Evolutionary conservation across 345 rosid genomes (phyloP).

Genomic region (Geranium rotundifolium): DNA sequence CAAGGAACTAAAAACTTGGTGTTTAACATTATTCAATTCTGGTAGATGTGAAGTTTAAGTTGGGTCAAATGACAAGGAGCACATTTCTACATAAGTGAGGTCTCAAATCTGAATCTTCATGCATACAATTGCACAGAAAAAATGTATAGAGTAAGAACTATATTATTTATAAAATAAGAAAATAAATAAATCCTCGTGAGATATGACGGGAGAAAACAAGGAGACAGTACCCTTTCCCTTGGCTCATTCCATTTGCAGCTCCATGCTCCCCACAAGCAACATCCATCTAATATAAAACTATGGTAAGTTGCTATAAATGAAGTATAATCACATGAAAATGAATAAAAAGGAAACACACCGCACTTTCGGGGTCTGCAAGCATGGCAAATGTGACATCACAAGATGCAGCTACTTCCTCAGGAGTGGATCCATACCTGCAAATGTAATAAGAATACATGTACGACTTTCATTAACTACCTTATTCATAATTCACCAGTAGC

Average conservation of each 20-base stretch:
- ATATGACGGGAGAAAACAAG: no score
- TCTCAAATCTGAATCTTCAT: no score
- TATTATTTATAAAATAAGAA: no score
- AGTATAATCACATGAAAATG: slow-evolving; percentile 8
- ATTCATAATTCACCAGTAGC: no score
- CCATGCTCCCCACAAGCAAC: slow-evolving; percentile 87
- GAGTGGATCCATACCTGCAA: slow-evolving; percentile 62
- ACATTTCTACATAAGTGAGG: background rate
- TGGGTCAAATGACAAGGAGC: no score
- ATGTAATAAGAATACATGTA: background rate
- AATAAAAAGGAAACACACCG: slow-evolving; percentile 71
- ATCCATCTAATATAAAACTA: slow-evolving; percentile 41
- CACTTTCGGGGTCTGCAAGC: slow-evolving; percentile 97
- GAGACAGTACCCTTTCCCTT: slow-evolving; percentile 72
- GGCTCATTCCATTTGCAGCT: slow-evolving; percentile 55
- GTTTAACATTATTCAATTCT: no score
- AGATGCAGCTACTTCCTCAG: slow-evolving; percentile 79
- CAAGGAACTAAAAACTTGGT: no score
- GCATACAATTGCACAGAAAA: no score
- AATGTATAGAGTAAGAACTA: no score
- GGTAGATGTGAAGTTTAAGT: no score
- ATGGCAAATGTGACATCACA: slow-evolving; percentile 85
- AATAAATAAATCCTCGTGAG: no score
- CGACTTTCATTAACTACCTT: background rate
- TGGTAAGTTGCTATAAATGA: slow-evolving; percentile 10